Evolutionary conservation across 75 land plant genomes (phyloP).

Genomic region (Picea glauca): DNA sequence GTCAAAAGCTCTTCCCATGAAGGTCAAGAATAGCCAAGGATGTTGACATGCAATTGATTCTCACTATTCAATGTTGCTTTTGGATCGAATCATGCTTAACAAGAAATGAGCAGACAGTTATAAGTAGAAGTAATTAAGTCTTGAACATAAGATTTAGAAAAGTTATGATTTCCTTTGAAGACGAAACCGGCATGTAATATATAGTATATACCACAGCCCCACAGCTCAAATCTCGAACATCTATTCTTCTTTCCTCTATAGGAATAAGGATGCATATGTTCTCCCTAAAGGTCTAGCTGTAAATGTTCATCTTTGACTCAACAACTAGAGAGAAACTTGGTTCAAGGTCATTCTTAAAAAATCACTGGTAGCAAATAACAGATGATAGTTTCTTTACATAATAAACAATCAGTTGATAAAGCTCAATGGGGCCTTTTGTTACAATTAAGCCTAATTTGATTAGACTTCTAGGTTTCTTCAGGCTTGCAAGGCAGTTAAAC

Average conservation of each 20-base stretch:
- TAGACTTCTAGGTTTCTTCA: neutral
- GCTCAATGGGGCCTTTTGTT: neutral
- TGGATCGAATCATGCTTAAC: too few species aligned
- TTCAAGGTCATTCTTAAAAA: too few species aligned
- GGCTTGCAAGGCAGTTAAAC: constrained; percentile 3
- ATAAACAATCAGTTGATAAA: neutral
- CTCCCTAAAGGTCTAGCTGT: neutral
- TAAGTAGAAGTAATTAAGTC: too few species aligned
- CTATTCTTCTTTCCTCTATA: neutral
- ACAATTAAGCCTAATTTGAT: neutral
- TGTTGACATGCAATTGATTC: too few species aligned
- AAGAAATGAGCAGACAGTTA: too few species aligned
- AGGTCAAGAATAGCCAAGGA: too few species aligned
- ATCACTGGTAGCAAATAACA: neutral
- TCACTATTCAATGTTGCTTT: too few species aligned
- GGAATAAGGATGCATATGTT: neutral
- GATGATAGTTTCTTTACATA: neutral
- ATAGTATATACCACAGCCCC: neutral
- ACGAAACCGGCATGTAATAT: neutral
- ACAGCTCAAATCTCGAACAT: neutral
- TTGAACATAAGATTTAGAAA: too few species aligned
- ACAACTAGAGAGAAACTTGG: neutral
- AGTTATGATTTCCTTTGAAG: neutral
- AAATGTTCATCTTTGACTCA: neutral
- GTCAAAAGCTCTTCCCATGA: too few species aligned